Base-by-base conservation (phyloP, 306 rosid genomes). In the Cucumis cinereus region DNA sequence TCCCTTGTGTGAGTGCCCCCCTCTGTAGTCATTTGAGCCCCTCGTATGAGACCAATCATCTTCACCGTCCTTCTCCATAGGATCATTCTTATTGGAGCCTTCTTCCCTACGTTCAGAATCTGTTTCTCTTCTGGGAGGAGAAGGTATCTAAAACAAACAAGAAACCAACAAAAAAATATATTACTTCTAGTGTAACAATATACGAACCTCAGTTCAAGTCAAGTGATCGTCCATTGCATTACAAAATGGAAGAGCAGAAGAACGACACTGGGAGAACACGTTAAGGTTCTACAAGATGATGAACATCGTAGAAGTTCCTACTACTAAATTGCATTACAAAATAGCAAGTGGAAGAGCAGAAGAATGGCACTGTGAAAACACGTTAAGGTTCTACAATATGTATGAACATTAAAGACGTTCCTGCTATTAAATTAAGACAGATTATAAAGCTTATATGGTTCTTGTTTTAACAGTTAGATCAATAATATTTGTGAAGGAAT, bases 91-190 rank as follows among this genome's bases (percentile, higher is more conserved):
- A 60, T 41, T 68, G 38, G 81, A 81, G 58, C 83, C 80, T 74
- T 84, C 87, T 76, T 84, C 88, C 71, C 73, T 74, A 9, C 84
- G 83, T 15, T 61, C 57, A n/a, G 79, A 75, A 60, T 64, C 82
- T 78, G 81, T 80, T 69, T 81, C 85, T 82, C 89, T 91, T 85
- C 89, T 80, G 30, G 98, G 97, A 4, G 97, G 97, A 0, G 97
- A 91, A 56, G 98, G 98, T 20, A 78, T 88, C 97, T 93, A 77
- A 53, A 77, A 73, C 45, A 15, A 77, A 35, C 66, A 9, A 77
- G 13, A 26, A 69, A 74, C 62, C 15, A 62, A 28, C 5, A 47
- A 62, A 64, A 54, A 58, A 6, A 56, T 4, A 12, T 47, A 70
- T 30, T 40, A 69, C 20, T 24, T 41, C 10, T 13, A n/a, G 23